Evolutionary conservation across 78 protist species (phyloP), one percentile per base, ranked within the genome.

Genomic region (Speleostelium caveatum): DNA sequence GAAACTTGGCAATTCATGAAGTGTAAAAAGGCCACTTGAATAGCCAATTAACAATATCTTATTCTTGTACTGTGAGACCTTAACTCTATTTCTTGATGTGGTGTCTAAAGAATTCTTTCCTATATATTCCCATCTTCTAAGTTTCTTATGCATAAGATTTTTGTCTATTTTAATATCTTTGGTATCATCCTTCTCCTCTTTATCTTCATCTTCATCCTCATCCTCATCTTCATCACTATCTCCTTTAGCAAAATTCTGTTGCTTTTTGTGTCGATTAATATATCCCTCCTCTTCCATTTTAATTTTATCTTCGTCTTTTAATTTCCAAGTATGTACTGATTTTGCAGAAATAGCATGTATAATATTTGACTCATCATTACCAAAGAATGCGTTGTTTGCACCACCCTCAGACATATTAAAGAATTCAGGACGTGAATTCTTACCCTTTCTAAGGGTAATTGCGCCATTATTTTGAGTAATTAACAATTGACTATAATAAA

Each of bases 31-130:
- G 38, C 98, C 98, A n/a, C 33, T 77, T 0, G 78, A 30, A 55
- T 92, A 86, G 17, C 98, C 99, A 33, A 94, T 92, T 7, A 78
- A 94, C 3, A 98, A 86, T 4, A 96, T 19, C 3, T 36, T 28
- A 30, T 33, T 19, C 42, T 49, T 36, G 8, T 24, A 22, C 53
- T 45, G 6, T 14, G 53, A 73, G 2, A 95, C 93, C 36, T 41
- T 38, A 32, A 86, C 86, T 30, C 33, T 28, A 41, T 62, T 42
- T 33, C 75, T 45, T 60, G 26, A 30, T 6, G 28, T 32, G 21
- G 85, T 26, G 14, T 79, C 89, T 26, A 86, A 74, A 14, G 33
- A 30, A 8, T 86, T 39, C 39, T 59, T 36, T 21, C 62, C 28
- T 4, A 10, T 28, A 19, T 33, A 86, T 38, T 35, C n/a, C 92